Conservation (phyloP, 306 rosid genomes). For the Adenanthera pavonina region DNA sequence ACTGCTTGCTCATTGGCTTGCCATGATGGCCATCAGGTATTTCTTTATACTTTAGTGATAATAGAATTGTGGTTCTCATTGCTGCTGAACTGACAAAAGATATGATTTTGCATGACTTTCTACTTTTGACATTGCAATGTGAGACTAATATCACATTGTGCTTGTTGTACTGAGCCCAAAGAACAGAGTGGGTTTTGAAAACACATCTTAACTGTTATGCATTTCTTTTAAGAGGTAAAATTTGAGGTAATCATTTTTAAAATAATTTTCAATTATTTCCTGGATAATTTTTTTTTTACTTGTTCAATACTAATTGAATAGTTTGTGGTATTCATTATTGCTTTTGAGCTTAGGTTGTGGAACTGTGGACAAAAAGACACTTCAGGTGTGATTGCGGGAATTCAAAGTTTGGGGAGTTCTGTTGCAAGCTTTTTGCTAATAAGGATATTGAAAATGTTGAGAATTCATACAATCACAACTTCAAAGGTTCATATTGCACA, state of each 20-base stretch:
- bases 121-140: constrained; percentile 13
- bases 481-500: constrained; percentile 90
- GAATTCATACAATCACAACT: constrained; percentile 88
- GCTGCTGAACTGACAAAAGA: constrained; percentile 12
- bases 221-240: constrained; percentile 2
- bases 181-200: constrained; percentile 10
- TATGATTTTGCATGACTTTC: constrained; percentile 7
- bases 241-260: neutral
- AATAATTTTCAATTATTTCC: constrained; percentile 14
- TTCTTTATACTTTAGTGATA: neutral
- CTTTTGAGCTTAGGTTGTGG: constrained; percentile 71
- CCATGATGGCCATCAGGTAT: constrained; percentile 98
- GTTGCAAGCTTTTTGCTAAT: constrained; percentile 78
- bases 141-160: constrained; percentile 3
- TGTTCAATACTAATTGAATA: constrained; percentile 8
- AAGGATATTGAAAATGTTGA: constrained; percentile 79
- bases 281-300: neutral
- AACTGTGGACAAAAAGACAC: constrained; percentile 96
- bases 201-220: neutral
- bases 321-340: constrained; percentile 36
- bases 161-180: constrained; percentile 1
- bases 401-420: constrained; percentile 88
- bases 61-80: constrained; percentile 28
- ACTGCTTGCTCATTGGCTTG: constrained; percentile 99
- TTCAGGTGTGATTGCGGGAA: constrained; percentile 98